Base-by-base conservation (phyloP, 2,329 filamentous ascomycete genomes). In the Cercospora sp. region DNA sequence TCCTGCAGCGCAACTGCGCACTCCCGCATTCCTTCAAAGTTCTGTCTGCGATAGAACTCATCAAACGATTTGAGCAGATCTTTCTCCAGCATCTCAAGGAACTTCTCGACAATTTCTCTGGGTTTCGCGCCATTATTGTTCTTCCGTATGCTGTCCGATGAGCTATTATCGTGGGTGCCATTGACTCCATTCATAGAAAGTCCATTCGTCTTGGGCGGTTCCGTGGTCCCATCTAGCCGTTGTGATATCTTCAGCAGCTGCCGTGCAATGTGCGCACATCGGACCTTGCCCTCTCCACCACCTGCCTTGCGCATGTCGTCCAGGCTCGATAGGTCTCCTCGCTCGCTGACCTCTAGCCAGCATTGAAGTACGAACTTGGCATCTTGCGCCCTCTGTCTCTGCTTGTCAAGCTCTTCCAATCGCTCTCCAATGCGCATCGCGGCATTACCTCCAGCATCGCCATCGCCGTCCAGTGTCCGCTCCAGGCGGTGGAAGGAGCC, bases 21-120 rank as follows among this genome's bases (percentile, higher is more conserved):
- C 78, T 98, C 95, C 82, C 92, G 90, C 96, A 99, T 99, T 75
- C 96, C 94, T 73, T 97, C 93, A 77, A 97, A 97, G 80, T 98
- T 97, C 75, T 97, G 93, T 74, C 91, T 89, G 71, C 94, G 87
- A 79, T 98, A 98, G 82, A 94, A 97, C 77, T 96, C 93, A 83
- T 99, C 96, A 81, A 99, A 99, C 77, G 97, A 94, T 79, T 94
- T 93, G 69, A 99, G 82, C 45, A 99, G 84, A 77, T 99, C 95
- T 78, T 98, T 97, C 80, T 99, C 95, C 67, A 99, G 82, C 0
- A 92, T 94, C 79, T 99, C 95, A 28, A 94, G 92, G 80, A 98
- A 99, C 79, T 97, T 97, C 80, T 99, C 95, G 66, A 99, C 91
- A 16, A 96, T 88, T 79, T 97, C 94, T 71, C 93, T 88, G 2